These are phyloP conservation scores for Nicotiana obtusifolia DNA, from an alignment of 257 asterid species.

Conservation along the genomic window DNA sequence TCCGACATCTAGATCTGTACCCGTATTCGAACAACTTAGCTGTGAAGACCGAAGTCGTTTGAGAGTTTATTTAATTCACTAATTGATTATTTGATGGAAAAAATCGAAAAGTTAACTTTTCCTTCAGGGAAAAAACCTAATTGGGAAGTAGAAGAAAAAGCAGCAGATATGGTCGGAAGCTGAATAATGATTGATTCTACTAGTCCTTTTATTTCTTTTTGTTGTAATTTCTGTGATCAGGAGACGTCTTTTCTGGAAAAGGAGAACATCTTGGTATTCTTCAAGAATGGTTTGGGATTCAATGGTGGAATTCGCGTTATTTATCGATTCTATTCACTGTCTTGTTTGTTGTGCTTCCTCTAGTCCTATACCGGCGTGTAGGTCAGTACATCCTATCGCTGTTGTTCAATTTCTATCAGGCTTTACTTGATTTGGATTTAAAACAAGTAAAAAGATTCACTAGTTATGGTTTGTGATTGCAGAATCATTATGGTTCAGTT, in stretches of 20 bases:
- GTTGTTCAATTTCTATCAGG: not conserved
- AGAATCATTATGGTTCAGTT: slow-evolving; percentile 84
- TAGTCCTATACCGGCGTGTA: slow-evolving; percentile 73
- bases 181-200: not conserved
- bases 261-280: slow-evolving; percentile 75
- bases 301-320: slow-evolving; percentile 87
- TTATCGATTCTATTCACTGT: slow-evolving; percentile 57
- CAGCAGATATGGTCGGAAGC: not conserved
- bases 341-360: slow-evolving; percentile 60
- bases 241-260: slow-evolving; percentile 87
- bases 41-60: too few relatives aligned
- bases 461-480: slow-evolving; percentile 18
- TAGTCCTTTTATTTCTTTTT: not conserved
- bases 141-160: not conserved
- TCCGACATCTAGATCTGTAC: too few relatives aligned
- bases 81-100: not conserved
- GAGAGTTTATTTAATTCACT: not conserved
- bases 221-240: slow-evolving; percentile 28
- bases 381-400: slow-evolving; percentile 33
- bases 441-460: not conserved
- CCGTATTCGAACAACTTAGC: too few relatives aligned
- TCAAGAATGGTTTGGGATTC: slow-evolving; percentile 89
- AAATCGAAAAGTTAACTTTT: too few relatives aligned
- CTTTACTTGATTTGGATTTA: not conserved
- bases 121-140: not conserved